Base-by-base conservation (phyloP, 2,329 filamentous ascomycete species). In the Fusarium sororula region DNA sequence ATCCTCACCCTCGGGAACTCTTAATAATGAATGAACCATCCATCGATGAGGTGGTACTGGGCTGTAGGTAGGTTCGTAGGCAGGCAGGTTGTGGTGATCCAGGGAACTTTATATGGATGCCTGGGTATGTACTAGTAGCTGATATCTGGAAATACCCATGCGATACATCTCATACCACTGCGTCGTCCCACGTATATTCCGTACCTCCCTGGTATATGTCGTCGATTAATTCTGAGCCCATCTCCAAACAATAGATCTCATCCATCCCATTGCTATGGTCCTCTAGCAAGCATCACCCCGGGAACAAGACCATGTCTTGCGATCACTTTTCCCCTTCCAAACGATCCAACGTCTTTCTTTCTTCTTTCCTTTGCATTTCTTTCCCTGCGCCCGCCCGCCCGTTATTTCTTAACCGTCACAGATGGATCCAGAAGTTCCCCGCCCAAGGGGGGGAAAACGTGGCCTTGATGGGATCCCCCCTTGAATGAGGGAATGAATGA, bases 211-310 rank as follows among this genome's bases (percentile, higher is more conserved):
- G 41, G 60, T 70, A 70, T 53, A 35, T 26, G 20, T 45, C 26
- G 22, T 48, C 39, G 39, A 37, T 58, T 64, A 54, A 54, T 60
- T 64, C 32, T 62, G 44, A 45, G 39, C 42, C 42, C 37, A 24
- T 32, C 41, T 39, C 42, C 44, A 54, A 68, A 42, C 37, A 61
- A 45, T 28, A 51, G 53, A 72, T 65, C 69, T 72, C 54, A 60
- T 45, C 41, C 64, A 66, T 74, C 75, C 67, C 70, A 64, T 70
- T 66, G 70, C 70, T 70, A 53, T 68, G 75, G 75, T 73, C 69
- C 66, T 50, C 59, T 58, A 63, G 65, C 74, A 73, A 70, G 74
- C 74, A 77, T 76, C 53, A 76, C 66, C 74, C 72, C 57, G 48
- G 70, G 37, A 68, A 55, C 53, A n/a, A 37, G 38, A 63, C 28